Base-by-base conservation (phyloP, 768 basidiomycete species). In the Suillus lakei region DNA sequence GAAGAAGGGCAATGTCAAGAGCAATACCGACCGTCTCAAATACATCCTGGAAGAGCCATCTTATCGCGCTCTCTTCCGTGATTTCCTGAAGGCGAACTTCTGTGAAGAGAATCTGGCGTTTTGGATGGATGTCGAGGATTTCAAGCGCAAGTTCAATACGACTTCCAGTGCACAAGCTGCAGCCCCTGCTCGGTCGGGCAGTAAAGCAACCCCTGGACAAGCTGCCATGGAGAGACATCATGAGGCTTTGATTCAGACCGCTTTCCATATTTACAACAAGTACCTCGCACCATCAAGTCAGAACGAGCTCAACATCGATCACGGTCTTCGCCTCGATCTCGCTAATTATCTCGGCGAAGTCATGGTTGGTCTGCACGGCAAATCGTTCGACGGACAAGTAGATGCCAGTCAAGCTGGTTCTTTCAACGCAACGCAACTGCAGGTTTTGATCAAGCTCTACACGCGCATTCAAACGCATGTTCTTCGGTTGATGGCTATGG, bases 101-200 rank as follows among this genome's bases (percentile, higher is more conserved):
- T 99, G 95, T 80, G 98, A 99, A 74, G 98, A 99, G 83, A 99
- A 99, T 76, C 80, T 99, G 69, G 91, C 91, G 55, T 99, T 98
- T 81, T 99, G 95, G 93, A 77, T 99, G 63, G 98, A 99, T 73
- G 96, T 98, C 3, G 87, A 95, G 75, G 98, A 99, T 75, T 98
- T 99, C 82, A 96, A 95, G 80, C 88, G 91, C 72, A 92, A 96
- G 75, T 99, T 99, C 81, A 90, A 88, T 73, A 98, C 96, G 64
- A 98, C 98, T 0, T 97, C 95, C 5, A 95, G 90, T 70, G 96
- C 96, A 15, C 88, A 91, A 65, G 91, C 91, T 9, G 84, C 83
- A 36, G 71, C 77, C 15, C 13, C 74, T 5, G 62, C 76, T 44
- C 82, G 84, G 28, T 75, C 79, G 54, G 80, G 77, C 0, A 67